A percentile compares a stretch with the other conserved stretches of the same genome.
Conservation (phyloP, 805 yeast species). For the Starmerella scarabaei region DNA sequence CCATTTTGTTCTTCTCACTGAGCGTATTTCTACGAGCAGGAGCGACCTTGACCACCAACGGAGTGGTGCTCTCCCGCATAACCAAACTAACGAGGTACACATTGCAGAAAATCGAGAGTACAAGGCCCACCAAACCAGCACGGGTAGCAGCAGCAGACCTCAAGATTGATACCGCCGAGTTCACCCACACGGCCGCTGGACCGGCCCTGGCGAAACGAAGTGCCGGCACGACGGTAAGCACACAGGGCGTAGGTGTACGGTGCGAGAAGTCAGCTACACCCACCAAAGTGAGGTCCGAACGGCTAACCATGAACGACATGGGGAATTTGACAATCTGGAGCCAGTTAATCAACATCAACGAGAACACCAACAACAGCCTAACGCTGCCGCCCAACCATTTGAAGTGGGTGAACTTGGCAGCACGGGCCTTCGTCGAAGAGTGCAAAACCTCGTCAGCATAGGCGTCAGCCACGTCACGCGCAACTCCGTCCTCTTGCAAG, state of each 20-base stretch:
- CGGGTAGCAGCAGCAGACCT: constrained; percentile 14
- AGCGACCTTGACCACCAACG: constrained; percentile 26
- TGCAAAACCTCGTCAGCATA: constrained; percentile 20
- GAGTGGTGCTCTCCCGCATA: constrained; percentile 39
- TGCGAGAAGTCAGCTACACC: constrained; percentile 10
- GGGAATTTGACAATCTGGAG: constrained; percentile 27
- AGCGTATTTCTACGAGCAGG: constrained; percentile 20
- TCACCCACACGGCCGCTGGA: constrained; percentile 10
- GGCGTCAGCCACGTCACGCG: constrained; percentile 49
- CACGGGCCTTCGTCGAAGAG: constrained; percentile 15
- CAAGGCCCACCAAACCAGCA: constrained; percentile 55
- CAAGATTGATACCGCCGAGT: constrained; percentile 7
- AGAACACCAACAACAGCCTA: constrained; percentile 23
- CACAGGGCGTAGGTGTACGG: constrained; percentile 16
- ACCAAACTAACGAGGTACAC: constrained; percentile 57
- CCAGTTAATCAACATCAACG: constrained; percentile 28
- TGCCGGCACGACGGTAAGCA: constrained; percentile 31
- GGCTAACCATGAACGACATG: constrained; percentile 24
- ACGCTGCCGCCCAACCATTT: constrained; percentile 15
- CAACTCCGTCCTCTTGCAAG: constrained; percentile 89
- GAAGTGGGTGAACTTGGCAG: constrained; percentile 14
- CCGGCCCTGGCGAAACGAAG: constrained; percentile 25
- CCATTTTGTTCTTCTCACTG: constrained; percentile 4
- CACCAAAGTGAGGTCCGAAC: constrained; percentile 16
- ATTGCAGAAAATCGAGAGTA: constrained; percentile 66